A percentile compares a stretch with the other conserved stretches of the same genome.
These are phyloP conservation scores for Penicillium arizonense DNA, from an alignment of 495 filamentous ascomycete species.

Conservation along the genomic window DNA sequence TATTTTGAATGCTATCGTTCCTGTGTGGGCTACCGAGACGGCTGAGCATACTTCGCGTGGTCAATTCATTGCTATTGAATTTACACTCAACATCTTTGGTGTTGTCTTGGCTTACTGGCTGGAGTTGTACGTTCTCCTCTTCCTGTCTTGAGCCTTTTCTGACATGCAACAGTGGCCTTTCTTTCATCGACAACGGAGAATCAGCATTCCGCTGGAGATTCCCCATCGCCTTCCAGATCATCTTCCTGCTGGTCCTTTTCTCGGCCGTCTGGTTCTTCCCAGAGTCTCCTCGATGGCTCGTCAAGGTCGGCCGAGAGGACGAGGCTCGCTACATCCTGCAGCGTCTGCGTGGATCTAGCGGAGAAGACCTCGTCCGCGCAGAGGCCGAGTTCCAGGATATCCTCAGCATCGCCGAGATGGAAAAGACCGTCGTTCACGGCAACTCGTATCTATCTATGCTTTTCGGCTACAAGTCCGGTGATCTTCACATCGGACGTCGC, in stretches of 20 bases:
- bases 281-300: slow-evolving; percentile 64
- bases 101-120: slow-evolving; percentile 74
- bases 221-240: slow-evolving; percentile 70
- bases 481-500: slow-evolving; percentile 62
- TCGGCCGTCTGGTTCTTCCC: slow-evolving; percentile 59
- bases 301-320: slow-evolving; percentile 59
- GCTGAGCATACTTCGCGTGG: slow-evolving; percentile 67
- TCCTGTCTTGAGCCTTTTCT: background rate
- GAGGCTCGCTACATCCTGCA: slow-evolving; percentile 62
- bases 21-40: slow-evolving; percentile 70
- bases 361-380: slow-evolving; percentile 51
- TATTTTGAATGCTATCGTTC: slow-evolving; percentile 68
- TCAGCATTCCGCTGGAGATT: slow-evolving; percentile 65
- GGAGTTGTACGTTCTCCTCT: slow-evolving; percentile 51
- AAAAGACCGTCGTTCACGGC: slow-evolving; percentile 48
- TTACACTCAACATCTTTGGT: slow-evolving; percentile 72
- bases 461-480: slow-evolving; percentile 59
- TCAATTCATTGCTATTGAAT: slow-evolving; percentile 70
- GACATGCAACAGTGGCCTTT: slow-evolving; percentile 45
- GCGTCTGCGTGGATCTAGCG: slow-evolving; percentile 57
- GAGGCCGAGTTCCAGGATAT: slow-evolving; percentile 66
- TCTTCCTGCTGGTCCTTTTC: slow-evolving; percentile 54
- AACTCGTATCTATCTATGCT: slow-evolving; percentile 63
- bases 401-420: slow-evolving; percentile 53
- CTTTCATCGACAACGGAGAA: slow-evolving; percentile 53